Evolutionary conservation across 129 eudicot genomes (phyloP).

Genomic region (sunflower (Helianthus annuus)): DNA sequence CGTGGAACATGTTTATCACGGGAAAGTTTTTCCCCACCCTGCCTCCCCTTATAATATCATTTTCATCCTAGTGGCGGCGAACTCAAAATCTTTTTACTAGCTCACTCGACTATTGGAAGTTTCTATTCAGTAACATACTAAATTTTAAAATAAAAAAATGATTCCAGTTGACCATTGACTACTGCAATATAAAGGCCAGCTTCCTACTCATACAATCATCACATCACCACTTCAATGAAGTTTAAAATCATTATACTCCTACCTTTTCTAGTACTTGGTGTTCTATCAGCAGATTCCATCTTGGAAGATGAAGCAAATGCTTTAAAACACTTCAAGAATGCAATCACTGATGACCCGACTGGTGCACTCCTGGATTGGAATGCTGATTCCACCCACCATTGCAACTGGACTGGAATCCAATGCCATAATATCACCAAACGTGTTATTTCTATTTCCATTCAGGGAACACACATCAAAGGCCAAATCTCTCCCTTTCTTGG

Average conservation of each 20-base stretch:
- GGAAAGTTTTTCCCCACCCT: no score
- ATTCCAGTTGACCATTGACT: no score
- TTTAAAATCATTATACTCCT: slow-evolving; percentile 19
- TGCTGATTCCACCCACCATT: slow-evolving; percentile 45
- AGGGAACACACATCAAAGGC: slow-evolving; percentile 51
- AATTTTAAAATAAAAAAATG: no score
- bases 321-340: slow-evolving; percentile 51
- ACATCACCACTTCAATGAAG: slow-evolving; percentile 14
- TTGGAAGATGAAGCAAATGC: slow-evolving; percentile 45
- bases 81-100: no score
- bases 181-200: slow-evolving; percentile 5
- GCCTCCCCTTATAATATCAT: no score
- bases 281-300: slow-evolving; percentile 33
- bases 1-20: no score
- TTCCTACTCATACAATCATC: slow-evolving; percentile 3
- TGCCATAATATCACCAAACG: slow-evolving; percentile 45
- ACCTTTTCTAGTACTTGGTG: slow-evolving; percentile 17
- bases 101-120: no score
- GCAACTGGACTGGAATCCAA: slow-evolving; percentile 87
- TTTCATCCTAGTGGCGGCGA: no score
- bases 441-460: slow-evolving; percentile 54
- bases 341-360: slow-evolving; percentile 57
- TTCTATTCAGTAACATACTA: no score
- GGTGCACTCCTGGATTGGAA: slow-evolving; percentile 65
- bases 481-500: slow-evolving; percentile 69